Evolutionary conservation across 257 asterid species (phyloP), one percentile per base, ranked within the genome.

Genomic region (Solanum chaucha): DNA sequence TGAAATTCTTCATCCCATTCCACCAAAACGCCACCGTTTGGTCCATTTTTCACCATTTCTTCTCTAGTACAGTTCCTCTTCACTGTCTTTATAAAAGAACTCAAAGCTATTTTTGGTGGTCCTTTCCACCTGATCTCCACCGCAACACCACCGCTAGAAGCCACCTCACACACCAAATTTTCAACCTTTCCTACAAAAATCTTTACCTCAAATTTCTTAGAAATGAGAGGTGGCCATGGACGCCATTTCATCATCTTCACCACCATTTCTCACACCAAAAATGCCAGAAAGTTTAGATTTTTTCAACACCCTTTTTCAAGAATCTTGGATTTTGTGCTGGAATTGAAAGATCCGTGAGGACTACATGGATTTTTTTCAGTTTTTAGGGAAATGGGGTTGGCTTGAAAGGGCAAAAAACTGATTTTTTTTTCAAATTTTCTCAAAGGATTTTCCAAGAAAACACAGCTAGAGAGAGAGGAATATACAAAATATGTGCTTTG

Each of bases 241-340:
- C 98, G 94, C 99, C 99, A 96, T 90, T 91, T 92, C 95, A 96
- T 95, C 91, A 96, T 93, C 91, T 95, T 96, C 90, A 92, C 99
- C 91, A 93, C 98, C 99, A 96, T 95, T 93, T 55, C 38, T 48
- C 24, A 72, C 15, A 34, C 70, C 35, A 71, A 84, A 86, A 24
- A 78, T 24, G 38, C 19, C 22, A 36, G 74, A n/a, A 30, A 65
- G 55, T 32, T 3, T 11, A 55, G 38, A 13, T 35, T 59, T 12
- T 85, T 6, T 70, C 26, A 5, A 78, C 64, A 26, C 40, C 84
- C 65, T 44, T 59, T 35, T 35, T 72, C 81, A 72, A 72, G 46
- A 35, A 72, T 10, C 36, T 67, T 67, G 41, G 15, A 40, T 20
- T 19, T 17, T 12, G 64, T 32, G 44, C 2, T 17, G 24, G 26